A percentile compares a stretch with the other conserved stretches of the same genome.
Evolutionary conservation across 2,329 filamentous ascomycete genomes (phyloP).

Genomic region (Ophiostoma australiae): DNA sequence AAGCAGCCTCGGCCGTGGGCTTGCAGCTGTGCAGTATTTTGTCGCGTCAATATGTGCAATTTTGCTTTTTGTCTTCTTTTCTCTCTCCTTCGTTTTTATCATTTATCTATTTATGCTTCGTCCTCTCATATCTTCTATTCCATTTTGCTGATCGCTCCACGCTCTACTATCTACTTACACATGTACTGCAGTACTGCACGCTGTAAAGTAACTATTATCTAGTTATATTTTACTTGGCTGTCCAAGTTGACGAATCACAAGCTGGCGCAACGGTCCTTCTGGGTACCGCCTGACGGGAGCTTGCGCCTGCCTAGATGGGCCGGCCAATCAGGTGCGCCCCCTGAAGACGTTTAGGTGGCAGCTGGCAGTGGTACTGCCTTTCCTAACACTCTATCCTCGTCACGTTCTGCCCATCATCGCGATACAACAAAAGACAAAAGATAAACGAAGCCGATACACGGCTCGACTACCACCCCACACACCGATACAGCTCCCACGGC

Average conservation of each 20-base stretch:
- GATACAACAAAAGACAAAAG: neutral
- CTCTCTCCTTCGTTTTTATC: too few species aligned
- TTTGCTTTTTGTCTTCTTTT: neutral
- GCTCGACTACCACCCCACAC: neutral
- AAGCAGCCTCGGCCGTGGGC: neutral
- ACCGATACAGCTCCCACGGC: neutral
- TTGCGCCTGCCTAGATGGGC: constrained; percentile 1
- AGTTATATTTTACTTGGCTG: constrained; percentile 1
- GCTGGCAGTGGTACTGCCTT: neutral
- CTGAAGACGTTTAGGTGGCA: constrained; percentile 7
- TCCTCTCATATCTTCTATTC: neutral
- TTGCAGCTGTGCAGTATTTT: neutral
- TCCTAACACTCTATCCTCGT: neutral
- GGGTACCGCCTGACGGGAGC: constrained; percentile 15
- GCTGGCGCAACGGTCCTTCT: constrained; percentile 14
- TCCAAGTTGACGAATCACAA: constrained; percentile 19
- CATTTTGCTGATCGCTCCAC: neutral
- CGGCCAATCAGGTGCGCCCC: constrained; percentile 19
- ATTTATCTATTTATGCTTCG: too few species aligned
- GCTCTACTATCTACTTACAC: too few species aligned
- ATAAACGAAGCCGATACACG: neutral
- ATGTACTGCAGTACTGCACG: too few species aligned
- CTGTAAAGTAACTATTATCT: too few species aligned
- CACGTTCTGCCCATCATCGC: neutral
- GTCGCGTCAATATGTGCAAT: neutral